phyloP scores from a whole-genome alignment of 306 rosid genomes.

The Ormosia semicastrata region DNA sequence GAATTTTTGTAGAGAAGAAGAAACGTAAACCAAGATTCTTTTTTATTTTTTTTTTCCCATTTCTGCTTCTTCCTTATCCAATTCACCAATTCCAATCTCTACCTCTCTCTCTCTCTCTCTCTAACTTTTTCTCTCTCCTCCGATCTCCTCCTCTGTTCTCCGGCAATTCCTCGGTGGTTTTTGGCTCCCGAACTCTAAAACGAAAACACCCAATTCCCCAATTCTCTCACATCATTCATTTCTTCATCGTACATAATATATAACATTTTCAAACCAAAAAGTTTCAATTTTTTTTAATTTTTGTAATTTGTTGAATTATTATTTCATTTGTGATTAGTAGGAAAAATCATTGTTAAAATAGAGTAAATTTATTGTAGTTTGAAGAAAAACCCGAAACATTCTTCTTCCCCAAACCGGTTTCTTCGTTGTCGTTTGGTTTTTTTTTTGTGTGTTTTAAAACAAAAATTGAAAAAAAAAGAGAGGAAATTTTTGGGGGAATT shows the following conservation, averaged over 20 bases:
- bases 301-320: conserved; percentile 19
- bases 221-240: conserved; percentile 27
- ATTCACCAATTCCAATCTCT: conserved; percentile 34
- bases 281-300: background rate
- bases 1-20: background rate
- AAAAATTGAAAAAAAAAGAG: conserved; percentile 10
- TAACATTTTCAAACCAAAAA: conserved; percentile 1
- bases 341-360: conserved; percentile 7
- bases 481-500: conserved; percentile 24
- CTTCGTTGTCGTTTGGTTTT: conserved; percentile 10
- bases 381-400: conserved; percentile 5
- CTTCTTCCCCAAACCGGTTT: conserved; percentile 22
- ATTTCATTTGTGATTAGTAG: conserved; percentile 27
- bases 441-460: conserved; percentile 4
- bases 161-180: conserved; percentile 37
- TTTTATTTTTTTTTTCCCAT: background rate
- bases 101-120: background rate
- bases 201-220: background rate
- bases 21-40: conserved; percentile 46
- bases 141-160: conserved; percentile 45
- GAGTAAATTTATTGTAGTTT: background rate
- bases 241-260: conserved; percentile 17
- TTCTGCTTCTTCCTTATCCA: conserved; percentile 29
- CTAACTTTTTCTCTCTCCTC: conserved; percentile 45
- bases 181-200: conserved; percentile 5